Base-by-base conservation (phyloP, 2,329 filamentous ascomycete species). In the Fusarium chlamydosporum region DNA sequence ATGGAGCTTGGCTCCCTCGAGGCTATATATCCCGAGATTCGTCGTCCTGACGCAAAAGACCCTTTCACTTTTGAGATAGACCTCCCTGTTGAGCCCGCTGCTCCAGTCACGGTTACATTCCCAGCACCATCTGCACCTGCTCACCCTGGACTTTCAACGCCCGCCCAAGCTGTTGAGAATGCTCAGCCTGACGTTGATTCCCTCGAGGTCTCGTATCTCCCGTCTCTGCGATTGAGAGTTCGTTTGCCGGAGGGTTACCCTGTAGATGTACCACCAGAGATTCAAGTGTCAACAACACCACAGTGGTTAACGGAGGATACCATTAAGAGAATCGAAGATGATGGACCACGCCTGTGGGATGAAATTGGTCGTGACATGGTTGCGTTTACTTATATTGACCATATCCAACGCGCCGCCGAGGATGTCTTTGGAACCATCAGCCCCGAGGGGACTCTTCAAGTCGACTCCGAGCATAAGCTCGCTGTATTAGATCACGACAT, bases 401-500 rank as follows among this genome's bases (percentile, higher is more conserved):
- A 86, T 72, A 76, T 89, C 27, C 86, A 88, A 75, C 85, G 85
- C 73, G 83, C 81, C 12, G 85, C 87, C 6, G 88, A 90, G 60
- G 79, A 85, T 63, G 85, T 85, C 15, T 92, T 92, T 75, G 89
- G 84, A 8, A 82, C 89, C 48, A 83, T 85, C 6, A 80, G 82
- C 37, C 72, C 78, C 3, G 78, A 81, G 5, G 84, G 84, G 7
- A 80, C 78, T 18, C 79, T 91, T 33, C 79, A 85, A 65, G 81
- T 91, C 13, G 79, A 84, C 7, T 80, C 84, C 3, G 83, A 85
- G 61, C 83, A 88, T 74, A 92, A 93, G 78, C 87, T 92, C 18
- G 86, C 89, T 7, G 83, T 97, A 15, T 79, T 97, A 42, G 91
- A 94, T 69, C 93, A 92, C 73, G 92, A 97, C 74, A 89, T 88